A percentile compares a stretch with the other conserved stretches of the same genome.
phyloP scores from a whole-genome alignment of 2,329 filamentous ascomycete species.

The Ophiocordyceps sinensis region DNA sequence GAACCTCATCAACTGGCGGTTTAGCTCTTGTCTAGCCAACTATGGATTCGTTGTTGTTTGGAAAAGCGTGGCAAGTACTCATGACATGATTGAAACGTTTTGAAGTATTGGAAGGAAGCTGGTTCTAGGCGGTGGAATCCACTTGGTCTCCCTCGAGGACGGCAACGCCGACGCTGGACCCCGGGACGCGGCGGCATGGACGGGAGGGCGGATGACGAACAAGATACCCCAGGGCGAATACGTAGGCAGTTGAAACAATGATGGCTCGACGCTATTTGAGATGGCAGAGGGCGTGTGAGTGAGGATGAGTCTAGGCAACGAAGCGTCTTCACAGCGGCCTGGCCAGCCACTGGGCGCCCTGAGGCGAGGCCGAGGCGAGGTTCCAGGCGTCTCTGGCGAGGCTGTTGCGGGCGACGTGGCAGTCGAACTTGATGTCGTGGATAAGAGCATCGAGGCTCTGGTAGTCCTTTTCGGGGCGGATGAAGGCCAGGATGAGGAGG shows the following conservation, averaged over 20 bases:
- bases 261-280: neutral
- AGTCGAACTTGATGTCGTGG: constrained; percentile 79
- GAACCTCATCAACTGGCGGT: constrained; percentile 41
- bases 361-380: constrained; percentile 17
- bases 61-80: neutral
- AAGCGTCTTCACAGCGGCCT: constrained; percentile 9
- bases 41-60: neutral
- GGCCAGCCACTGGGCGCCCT: constrained; percentile 24
- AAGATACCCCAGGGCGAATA: neutral
- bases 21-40: constrained; percentile 13
- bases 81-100: neutral
- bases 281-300: neutral
- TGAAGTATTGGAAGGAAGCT: neutral
- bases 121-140: neutral
- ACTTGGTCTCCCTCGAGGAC: too few species aligned
- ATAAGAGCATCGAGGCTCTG: constrained; percentile 68
- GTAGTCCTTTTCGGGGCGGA: constrained; percentile 84
- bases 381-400: constrained; percentile 51
- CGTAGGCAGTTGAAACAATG: neutral
- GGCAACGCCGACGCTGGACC: too few species aligned
- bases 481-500: constrained; percentile 70
- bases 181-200: too few species aligned
- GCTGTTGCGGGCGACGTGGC: constrained; percentile 64
- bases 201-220: too few species aligned
- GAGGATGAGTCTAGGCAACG: neutral